phyloP scores from a whole-genome alignment of 768 basidiomycete genomes.

The Tylopilus vinaceipallidus region DNA sequence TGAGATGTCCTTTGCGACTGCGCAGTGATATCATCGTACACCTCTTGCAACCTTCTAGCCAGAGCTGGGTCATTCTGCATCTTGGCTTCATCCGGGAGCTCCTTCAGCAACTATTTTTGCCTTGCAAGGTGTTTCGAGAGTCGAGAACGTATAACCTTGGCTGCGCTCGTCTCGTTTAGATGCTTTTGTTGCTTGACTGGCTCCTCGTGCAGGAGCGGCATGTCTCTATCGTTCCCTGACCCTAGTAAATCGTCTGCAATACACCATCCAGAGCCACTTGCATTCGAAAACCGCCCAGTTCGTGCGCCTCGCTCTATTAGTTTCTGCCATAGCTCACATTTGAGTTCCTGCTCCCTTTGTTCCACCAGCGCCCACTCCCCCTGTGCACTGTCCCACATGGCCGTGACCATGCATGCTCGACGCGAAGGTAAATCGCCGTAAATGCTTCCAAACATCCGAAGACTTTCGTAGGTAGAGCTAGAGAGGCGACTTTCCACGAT shows the following conservation, averaged over 20 bases:
- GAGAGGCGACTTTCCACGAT: constrained; percentile 26
- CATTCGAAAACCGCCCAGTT: background rate
- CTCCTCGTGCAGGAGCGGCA: constrained; percentile 21
- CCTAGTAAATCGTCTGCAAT: background rate
- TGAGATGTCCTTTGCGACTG: constrained; percentile 17
- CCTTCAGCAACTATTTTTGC: constrained; percentile 10
- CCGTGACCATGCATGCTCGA: constrained; percentile 36
- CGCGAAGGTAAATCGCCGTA: constrained; percentile 31
- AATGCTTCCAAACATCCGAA: constrained; percentile 33
- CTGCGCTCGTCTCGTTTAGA: constrained; percentile 23
- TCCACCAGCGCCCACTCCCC: constrained; percentile 10
- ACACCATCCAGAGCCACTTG: accelerated
- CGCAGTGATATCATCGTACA: constrained; percentile 1
- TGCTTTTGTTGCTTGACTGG: constrained; percentile 7
- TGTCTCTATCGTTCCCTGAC: background rate
- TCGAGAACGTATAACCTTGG: constrained; percentile 13
- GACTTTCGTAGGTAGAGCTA: constrained; percentile 33
- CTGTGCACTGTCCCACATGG: constrained; percentile 35
- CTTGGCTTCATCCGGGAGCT: constrained; percentile 16
- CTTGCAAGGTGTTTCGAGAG: constrained; percentile 15
- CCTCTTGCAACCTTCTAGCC: constrained; percentile 8
- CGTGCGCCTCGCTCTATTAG: constrained; percentile 2
- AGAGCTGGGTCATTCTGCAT: constrained; percentile 6
- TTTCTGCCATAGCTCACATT: constrained; percentile 20
- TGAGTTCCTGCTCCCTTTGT: constrained; percentile 25